Conservation (phyloP, 2,329 filamentous ascomycete genomes). For the Penicillium sp. region DNA sequence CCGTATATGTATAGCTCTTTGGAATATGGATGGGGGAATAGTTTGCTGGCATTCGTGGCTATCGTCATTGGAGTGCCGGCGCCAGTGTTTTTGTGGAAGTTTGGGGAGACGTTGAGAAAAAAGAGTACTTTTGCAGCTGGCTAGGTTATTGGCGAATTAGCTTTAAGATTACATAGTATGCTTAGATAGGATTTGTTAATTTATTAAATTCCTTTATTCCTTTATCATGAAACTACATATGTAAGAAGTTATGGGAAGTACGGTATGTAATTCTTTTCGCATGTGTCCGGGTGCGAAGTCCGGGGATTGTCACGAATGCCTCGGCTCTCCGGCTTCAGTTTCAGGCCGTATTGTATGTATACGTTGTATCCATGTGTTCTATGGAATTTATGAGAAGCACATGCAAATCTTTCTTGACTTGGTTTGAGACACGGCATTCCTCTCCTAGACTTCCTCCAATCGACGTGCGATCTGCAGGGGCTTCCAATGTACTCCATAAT, state of each 20-base stretch:
- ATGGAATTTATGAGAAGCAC: neutral
- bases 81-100: conserved; percentile 52
- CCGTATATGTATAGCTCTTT: conserved; percentile 40
- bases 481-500: neutral
- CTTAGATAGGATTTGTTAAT: no score
- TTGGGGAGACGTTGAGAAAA: conserved; percentile 45
- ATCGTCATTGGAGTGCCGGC: conserved; percentile 45
- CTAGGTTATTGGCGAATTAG: conserved; percentile 4
- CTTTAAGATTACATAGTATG: neutral
- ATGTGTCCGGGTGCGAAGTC: neutral
- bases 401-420: neutral
- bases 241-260: neutral
- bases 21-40: conserved; percentile 42
- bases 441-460: neutral
- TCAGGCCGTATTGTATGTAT: no score
- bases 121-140: conserved; percentile 50
- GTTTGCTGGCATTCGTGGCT: conserved; percentile 39
- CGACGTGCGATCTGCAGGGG: neutral
- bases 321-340: neutral
- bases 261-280: neutral
- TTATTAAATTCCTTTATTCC: neutral
- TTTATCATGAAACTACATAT: neutral
- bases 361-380: neutral
- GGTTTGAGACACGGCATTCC: neutral
- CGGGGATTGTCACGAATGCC: neutral